A percentile compares a stretch with the other conserved stretches of the same genome.
Evolutionary conservation across 73 alveolate species (phyloP).

Genomic region (Symbiodinium natans): DNA sequence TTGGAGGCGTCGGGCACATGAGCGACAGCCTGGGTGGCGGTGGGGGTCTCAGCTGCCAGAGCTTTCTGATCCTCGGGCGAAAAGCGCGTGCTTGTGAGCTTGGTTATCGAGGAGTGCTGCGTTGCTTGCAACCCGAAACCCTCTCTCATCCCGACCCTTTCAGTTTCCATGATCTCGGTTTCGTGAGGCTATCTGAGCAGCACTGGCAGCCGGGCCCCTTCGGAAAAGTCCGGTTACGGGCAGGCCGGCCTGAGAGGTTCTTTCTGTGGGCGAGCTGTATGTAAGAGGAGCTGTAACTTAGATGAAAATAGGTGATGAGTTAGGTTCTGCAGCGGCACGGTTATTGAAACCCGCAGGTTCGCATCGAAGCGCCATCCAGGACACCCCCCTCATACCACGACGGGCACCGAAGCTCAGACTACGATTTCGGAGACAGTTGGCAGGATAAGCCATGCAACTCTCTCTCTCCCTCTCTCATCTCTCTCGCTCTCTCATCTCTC

Average conservation of each 20-base stretch:
- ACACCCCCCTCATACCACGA: neutral
- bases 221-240: constrained; percentile 41
- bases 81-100: too few relatives aligned
- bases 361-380: neutral
- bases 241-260: constrained; percentile 13
- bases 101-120: too few relatives aligned
- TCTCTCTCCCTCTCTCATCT: too few relatives aligned
- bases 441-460: too few relatives aligned
- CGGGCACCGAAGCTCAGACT: neutral
- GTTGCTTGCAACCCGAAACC: too few relatives aligned
- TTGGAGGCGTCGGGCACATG: neutral
- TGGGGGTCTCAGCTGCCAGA: neutral
- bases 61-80: too few relatives aligned
- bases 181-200: constrained; percentile 57
- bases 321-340: too few relatives aligned
- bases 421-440: too few relatives aligned
- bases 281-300: neutral
- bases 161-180: too few relatives aligned
- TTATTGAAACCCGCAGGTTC: constrained; percentile 8
- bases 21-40: neutral
- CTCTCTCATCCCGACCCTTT: too few relatives aligned
- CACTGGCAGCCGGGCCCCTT: constrained; percentile 68
- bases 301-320: too few relatives aligned
- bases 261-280: too few relatives aligned
- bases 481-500: neutral